Evolutionary conservation across 805 yeast genomes (phyloP).

Genomic region (Sugiyamaella boreocaroliniensis): DNA sequence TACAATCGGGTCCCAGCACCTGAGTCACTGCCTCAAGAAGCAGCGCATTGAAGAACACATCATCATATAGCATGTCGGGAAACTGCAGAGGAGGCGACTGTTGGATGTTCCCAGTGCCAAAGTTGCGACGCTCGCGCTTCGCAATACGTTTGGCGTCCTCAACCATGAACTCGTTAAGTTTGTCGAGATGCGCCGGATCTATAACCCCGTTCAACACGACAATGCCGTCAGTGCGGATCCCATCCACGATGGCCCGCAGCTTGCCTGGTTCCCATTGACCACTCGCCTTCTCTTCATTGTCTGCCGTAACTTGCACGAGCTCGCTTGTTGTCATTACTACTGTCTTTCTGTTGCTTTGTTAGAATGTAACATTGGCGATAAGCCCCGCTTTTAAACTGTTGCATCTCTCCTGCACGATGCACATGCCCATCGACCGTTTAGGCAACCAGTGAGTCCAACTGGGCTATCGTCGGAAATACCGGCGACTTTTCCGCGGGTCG

Average conservation of each 20-base stretch:
- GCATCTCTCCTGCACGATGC: too few species aligned
- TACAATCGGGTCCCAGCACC: constrained; percentile 15
- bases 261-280: constrained; percentile 12
- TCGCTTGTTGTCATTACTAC: neutral
- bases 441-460: too few species aligned
- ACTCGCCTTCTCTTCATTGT: constrained; percentile 2
- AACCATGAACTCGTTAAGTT: constrained; percentile 12
- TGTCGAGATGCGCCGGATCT: constrained; percentile 13
- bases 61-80: constrained; percentile 9
- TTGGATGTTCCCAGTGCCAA: constrained; percentile 17
- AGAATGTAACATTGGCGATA: too few species aligned
- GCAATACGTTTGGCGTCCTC: constrained; percentile 9
- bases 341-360: too few species aligned
- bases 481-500: too few species aligned
- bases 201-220: constrained; percentile 11
- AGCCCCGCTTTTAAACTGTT: too few species aligned
- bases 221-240: constrained; percentile 11
- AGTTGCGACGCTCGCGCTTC: constrained; percentile 7
- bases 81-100: constrained; percentile 15
- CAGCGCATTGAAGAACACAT: constrained; percentile 13
- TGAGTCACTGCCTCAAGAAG: constrained; percentile 9
- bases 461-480: too few species aligned
- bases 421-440: too few species aligned
- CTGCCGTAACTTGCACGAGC: constrained; percentile 3
- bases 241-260: constrained; percentile 12